Base-by-base conservation (phyloP, 345 rosid species). In the Brassica carinata region DNA sequence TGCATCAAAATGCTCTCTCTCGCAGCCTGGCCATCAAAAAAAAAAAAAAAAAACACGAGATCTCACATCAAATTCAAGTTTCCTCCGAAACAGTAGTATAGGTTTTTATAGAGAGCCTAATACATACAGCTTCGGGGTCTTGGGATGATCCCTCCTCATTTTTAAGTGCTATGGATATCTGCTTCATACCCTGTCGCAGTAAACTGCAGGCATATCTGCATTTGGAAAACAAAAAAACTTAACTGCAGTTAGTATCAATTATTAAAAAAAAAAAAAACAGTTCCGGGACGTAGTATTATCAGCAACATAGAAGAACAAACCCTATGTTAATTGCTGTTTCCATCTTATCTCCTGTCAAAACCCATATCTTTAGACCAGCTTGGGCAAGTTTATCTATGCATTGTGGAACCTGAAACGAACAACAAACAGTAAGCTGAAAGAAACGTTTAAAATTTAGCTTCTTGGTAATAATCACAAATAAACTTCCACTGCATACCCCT, bases 321-420 rank as follows among this genome's bases (percentile, higher is more conserved):
- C 97, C 97, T 8, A 90, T 87, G 76, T 88, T 92, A 71, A 89
- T 87, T 58, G 97, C 94, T 14, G 97, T 92, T 87, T 92, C 96
- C 87, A 76, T 85, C 87, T 91, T 88, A 85, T 92, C 97, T 14
- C 97, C 97, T 0, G 97, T 92, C 58, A 92, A 87, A 74, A 92
- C 86, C 97, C 97, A 92, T 73, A 92, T 87, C 82, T 91, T 88
- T 34, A 92, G 63, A 77, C 97, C 94, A 13, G 92, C 97, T 80
- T 88, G 97, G 45, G 94, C 89, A 55, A 92, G 96, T 84, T 88
- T 91, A 80, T 92, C 94, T 62, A 92, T 90, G 90, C 97, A 92
- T 75, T 91, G 87, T 3, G 94, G 90, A 67, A 92, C 97, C 96
- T 92, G 75, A 30, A 65, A 55, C 31, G 18, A 72, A 33, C 36